phyloP scores from a whole-genome alignment of 495 filamentous ascomycete genomes.

The Aeminium ludgeri region DNA sequence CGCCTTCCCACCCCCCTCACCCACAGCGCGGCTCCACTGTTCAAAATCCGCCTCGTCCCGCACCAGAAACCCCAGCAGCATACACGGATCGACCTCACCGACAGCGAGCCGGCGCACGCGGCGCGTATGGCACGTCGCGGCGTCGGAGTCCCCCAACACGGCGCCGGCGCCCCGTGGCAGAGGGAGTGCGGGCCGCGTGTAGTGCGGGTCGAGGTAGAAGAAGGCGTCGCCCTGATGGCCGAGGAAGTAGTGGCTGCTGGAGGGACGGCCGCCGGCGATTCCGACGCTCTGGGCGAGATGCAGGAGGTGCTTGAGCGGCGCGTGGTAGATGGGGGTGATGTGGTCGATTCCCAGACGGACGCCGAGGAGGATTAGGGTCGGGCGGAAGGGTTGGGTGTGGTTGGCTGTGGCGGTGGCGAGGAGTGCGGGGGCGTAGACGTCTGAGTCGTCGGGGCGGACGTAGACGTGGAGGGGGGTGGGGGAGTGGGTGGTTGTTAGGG shows the following conservation, averaged over 20 bases:
- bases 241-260: constrained; percentile 90
- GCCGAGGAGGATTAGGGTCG: constrained; percentile 77
- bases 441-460: constrained; percentile 71
- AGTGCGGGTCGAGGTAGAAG: constrained; percentile 93
- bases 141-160: constrained; percentile 46
- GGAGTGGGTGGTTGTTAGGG: constrained; percentile 45
- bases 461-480: constrained; percentile 57
- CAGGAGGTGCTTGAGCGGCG: constrained; percentile 63
- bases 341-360: constrained; percentile 83
- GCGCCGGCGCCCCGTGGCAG: no score
- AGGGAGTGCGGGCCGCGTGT: constrained; percentile 50
- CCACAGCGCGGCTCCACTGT: constrained; percentile 55
- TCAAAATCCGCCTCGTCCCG: constrained; percentile 66
- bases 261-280: constrained; percentile 88
- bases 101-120: constrained; percentile 68
- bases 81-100: constrained; percentile 93
- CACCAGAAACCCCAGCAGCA: constrained; percentile 95
- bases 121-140: constrained; percentile 74
- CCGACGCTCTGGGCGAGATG: constrained; percentile 82
- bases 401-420: constrained; percentile 48
- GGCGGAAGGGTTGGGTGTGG: constrained; percentile 44
- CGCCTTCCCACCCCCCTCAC: constrained; percentile 51
- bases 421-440: constrained; percentile 84
- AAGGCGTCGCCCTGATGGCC: constrained; percentile 78
- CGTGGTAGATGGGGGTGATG: constrained; percentile 83